A percentile compares a stretch with the other conserved stretches of the same genome.
Evolutionary conservation across 2,329 filamentous ascomycete species (phyloP).

Genomic region (Ilyonectria mors-panacis): DNA sequence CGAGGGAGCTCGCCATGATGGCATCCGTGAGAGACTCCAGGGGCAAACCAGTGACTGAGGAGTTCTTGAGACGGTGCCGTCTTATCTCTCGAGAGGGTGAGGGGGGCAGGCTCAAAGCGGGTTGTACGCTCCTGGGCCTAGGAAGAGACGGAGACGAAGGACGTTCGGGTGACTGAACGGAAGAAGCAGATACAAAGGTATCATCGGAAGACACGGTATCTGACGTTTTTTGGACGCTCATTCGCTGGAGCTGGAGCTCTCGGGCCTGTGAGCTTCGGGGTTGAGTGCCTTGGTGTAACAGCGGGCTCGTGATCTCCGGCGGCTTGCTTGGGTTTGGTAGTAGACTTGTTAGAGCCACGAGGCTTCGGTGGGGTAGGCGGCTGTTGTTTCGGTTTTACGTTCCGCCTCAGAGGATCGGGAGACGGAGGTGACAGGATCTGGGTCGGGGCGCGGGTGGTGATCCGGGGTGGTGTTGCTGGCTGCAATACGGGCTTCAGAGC

Average conservation of each 20-base stretch:
- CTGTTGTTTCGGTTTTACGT: slow-evolving; percentile 36
- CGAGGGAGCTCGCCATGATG: slow-evolving; percentile 82
- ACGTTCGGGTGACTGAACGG: slow-evolving; percentile 51
- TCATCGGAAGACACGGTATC: slow-evolving; percentile 60
- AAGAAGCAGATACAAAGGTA: slow-evolving; percentile 62
- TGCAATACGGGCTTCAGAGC: slow-evolving; percentile 50
- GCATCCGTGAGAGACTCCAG: slow-evolving; percentile 79
- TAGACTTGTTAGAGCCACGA: slow-evolving; percentile 46
- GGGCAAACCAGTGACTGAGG: slow-evolving; percentile 60
- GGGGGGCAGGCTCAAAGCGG: slow-evolving; percentile 49
- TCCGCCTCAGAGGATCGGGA: slow-evolving; percentile 50
- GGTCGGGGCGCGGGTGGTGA: slow-evolving; percentile 41
- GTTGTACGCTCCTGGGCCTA: slow-evolving; percentile 26
- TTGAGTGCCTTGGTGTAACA: slow-evolving; percentile 32
- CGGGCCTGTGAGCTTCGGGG: slow-evolving; percentile 29
- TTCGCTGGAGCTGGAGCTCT: slow-evolving; percentile 29
- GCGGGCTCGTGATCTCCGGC: slow-evolving; percentile 16
- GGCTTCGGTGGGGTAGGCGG: slow-evolving; percentile 58
- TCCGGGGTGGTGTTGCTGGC: slow-evolving; percentile 49
- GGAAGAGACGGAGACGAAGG: slow-evolving; percentile 46
- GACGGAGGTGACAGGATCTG: slow-evolving; percentile 43
- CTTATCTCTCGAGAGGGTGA: slow-evolving; percentile 56
- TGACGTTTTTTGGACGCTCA: slow-evolving; percentile 39
- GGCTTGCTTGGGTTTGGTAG: slow-evolving; percentile 28
- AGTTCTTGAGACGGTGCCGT: slow-evolving; percentile 46